Evolutionary conservation across 495 filamentous ascomycete species (phyloP), one percentile per base, ranked within the genome.

Genomic region (Terfezia boudieri): DNA sequence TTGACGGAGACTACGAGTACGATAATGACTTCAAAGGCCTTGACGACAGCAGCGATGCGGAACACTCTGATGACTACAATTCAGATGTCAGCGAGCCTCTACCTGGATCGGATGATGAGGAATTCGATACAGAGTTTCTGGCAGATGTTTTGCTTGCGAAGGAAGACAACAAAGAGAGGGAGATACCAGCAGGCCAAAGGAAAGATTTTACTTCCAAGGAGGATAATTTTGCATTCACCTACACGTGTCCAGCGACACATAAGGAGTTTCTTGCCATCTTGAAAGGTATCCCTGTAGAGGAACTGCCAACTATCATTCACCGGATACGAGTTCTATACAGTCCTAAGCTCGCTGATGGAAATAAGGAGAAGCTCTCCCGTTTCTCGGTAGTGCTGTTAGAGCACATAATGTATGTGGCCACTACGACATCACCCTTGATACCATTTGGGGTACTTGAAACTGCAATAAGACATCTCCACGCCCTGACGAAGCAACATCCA

Each of bases 291-390:
- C 60, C 79, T 0, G 57, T 74, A 7, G 61, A 78, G 4, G 77
- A 90, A 58, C 65, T 88, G 0, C 83, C 86, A 8, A 80, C 77
- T 1, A 76, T 92, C n/a, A 71, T 95, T 46, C 86, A 89, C 63
- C 76, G 87, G 49, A 92, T 99, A 59, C 76, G 90, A 62, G 79
- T 86, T 7, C 67, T 94, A 10, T 80, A 96, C 62, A 85, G 95
- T 60, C 83, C 87, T n/a, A 87, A 88, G 60, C 73, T 96, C 43
- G 74, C 77, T 53, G 75, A 71, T 56, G 77, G 82, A 38, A 96
- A 99, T 69, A 95, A 94, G 65, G 73, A 71, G 49, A 86, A 83
- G 60, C 76, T 99, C 11, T 72, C 62, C 36, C 76, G 71, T 36
- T 95, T 96, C 61, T 74, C 84, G 4, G 68, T 71, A 46, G 71